Evolutionary conservation across 2,329 filamentous ascomycete species (phyloP).

Genomic region (Ceratocystis diversiconidia): DNA sequence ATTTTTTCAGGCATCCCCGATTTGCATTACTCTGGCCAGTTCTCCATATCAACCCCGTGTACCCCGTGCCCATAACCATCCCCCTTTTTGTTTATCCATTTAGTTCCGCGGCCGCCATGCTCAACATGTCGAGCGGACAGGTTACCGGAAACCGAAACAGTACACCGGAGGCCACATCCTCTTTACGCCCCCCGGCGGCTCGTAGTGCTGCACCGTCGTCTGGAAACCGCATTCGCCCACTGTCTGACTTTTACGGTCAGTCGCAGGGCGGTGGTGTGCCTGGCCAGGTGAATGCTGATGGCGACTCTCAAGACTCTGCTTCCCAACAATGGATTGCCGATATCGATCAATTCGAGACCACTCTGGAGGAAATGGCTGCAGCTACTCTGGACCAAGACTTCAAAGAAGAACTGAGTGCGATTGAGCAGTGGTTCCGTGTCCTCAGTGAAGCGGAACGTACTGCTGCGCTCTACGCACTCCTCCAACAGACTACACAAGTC

Average conservation of each 20-base stretch:
- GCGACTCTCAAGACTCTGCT: conserved; percentile 78
- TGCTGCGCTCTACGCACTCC: conserved; percentile 81
- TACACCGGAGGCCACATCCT: conserved; percentile 79
- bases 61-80: background rate
- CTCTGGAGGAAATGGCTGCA: conserved; percentile 94
- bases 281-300: conserved; percentile 53
- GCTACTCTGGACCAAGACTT: conserved; percentile 98
- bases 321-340: conserved; percentile 98
- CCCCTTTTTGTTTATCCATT: background rate
- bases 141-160: conserved; percentile 81
- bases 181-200: conserved; percentile 69
- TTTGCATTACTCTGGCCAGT: background rate
- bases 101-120: conserved; percentile 26
- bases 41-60: background rate
- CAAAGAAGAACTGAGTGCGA: conserved; percentile 96
- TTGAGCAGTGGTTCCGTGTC: conserved; percentile 98
- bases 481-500: conserved; percentile 97
- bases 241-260: conserved; percentile 87
- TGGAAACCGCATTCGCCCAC: conserved; percentile 73
- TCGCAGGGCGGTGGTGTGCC: conserved; percentile 40
- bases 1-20: background rate
- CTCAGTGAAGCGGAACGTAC: conserved; percentile 93
- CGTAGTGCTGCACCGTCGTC: conserved; percentile 57
- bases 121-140: conserved; percentile 54
- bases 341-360: conserved; percentile 98